Evolutionary conservation across 2,329 filamentous ascomycete species (phyloP).

Genomic region (Colletotrichum musae): DNA sequence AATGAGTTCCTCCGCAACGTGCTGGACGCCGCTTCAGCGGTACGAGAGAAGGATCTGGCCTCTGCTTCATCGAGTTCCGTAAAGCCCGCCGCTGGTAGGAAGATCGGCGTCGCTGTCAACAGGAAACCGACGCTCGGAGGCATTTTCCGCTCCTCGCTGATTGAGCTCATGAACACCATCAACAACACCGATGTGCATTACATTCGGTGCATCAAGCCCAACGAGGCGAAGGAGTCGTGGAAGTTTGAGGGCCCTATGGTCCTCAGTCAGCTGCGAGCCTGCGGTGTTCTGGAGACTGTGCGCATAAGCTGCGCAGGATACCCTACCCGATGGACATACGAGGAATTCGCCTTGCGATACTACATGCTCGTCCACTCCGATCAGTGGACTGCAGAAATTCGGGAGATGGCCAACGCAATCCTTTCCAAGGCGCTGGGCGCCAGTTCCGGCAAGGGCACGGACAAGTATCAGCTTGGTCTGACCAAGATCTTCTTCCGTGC

Average conservation of each 20-base stretch:
- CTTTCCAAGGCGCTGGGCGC: constrained; percentile 88
- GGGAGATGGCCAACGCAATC: constrained; percentile 94
- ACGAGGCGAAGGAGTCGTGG: constrained; percentile 96
- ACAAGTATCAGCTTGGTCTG: constrained; percentile 97
- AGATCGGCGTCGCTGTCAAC: constrained; percentile 92
- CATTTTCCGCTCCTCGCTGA: constrained; percentile 98
- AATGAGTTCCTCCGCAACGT: constrained; percentile 90
- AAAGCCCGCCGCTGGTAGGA: constrained; percentile 84
- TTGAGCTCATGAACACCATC: constrained; percentile 98
- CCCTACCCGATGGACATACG: constrained; percentile 97
- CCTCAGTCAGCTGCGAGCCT: constrained; percentile 94
- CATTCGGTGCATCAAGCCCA: constrained; percentile 99
- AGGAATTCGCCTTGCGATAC: constrained; percentile 97
- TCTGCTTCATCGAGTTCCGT: constrained; percentile 78
- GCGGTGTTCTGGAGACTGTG: constrained; percentile 98
- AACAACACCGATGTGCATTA: constrained; percentile 99
- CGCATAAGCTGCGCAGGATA: constrained; percentile 98
- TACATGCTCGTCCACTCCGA: constrained; percentile 96
- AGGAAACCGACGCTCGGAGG: constrained; percentile 97
- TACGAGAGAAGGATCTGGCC: constrained; percentile 89
- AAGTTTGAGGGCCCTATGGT: constrained; percentile 99
- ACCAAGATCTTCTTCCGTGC: constrained; percentile 99
- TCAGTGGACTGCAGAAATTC: constrained; percentile 94
- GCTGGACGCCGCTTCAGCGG: constrained; percentile 85
- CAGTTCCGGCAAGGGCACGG: constrained; percentile 79